Percentiles rank a stretch among this genome's conserved stretches.
These are phyloP conservation scores for Truncatella angustata DNA, from an alignment of 2,329 filamentous ascomycete genomes.

Conservation along the genomic window DNA sequence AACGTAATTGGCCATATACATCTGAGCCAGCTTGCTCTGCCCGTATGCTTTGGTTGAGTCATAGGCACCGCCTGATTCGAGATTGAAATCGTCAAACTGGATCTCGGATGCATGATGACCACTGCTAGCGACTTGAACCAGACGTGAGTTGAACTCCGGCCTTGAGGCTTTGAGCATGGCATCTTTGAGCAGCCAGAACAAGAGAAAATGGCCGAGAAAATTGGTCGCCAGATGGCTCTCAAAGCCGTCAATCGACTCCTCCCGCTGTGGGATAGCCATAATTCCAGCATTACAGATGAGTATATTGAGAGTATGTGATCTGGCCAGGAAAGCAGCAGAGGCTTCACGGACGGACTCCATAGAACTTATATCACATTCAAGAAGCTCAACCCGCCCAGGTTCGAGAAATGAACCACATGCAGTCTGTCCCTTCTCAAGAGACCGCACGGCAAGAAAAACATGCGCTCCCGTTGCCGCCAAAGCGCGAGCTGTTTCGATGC, in stretches of 20 bases:
- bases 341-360: constrained; percentile 13
- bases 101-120: constrained; percentile 34
- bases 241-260: constrained; percentile 21
- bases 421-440: constrained; percentile 14
- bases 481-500: constrained; percentile 14
- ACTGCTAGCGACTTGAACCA: constrained; percentile 40
- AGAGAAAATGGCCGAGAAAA: constrained; percentile 15
- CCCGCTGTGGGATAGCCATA: constrained; percentile 29
- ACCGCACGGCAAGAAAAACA: constrained; percentile 15
- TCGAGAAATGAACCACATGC: constrained; percentile 9
- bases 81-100: constrained; percentile 37
- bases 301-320: constrained; percentile 15
- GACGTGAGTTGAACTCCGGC: constrained; percentile 29
- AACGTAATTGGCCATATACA: constrained; percentile 19
- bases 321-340: constrained; percentile 13
- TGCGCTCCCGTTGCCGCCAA: constrained; percentile 14
- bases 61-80: constrained; percentile 31
- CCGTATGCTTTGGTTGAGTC: constrained; percentile 39
- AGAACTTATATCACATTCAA: constrained; percentile 16
- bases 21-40: constrained; percentile 49
- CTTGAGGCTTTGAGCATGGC: constrained; percentile 14
- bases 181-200: constrained; percentile 17
- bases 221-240: constrained; percentile 21
- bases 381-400: constrained; percentile 14
- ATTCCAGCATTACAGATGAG: constrained; percentile 18